Percentiles rank a stretch among this genome's conserved stretches.
Conservation (phyloP, 2,329 filamentous ascomycete genomes). For the Colletotrichum tropicale region DNA sequence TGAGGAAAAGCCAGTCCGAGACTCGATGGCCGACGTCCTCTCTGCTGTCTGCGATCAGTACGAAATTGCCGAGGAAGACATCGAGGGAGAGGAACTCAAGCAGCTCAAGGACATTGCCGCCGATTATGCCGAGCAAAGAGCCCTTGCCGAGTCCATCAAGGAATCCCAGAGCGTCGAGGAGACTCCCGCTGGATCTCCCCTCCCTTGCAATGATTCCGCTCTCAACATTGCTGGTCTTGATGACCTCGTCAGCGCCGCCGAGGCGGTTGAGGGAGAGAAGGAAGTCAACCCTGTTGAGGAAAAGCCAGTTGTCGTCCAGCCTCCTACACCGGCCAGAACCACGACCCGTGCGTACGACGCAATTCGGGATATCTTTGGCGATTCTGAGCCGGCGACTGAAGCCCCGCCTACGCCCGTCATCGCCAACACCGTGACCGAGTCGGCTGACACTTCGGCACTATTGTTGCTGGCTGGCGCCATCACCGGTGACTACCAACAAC, state of each 20-base stretch:
- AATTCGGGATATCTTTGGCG: constrained; percentile 43
- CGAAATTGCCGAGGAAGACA: constrained; percentile 35
- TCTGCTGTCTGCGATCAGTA: constrained; percentile 41
- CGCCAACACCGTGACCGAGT: not conserved
- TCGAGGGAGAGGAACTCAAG: constrained; percentile 36
- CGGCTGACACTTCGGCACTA: constrained; percentile 2
- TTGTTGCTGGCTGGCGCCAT: not conserved
- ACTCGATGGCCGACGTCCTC: constrained; percentile 33
- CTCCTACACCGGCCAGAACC: constrained; percentile 13
- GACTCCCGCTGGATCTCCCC: constrained; percentile 17
- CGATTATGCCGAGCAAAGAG: constrained; percentile 8
- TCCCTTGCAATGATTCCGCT: constrained; percentile 10
- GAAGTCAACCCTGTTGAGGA: not conserved
- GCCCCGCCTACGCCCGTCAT: constrained; percentile 6
- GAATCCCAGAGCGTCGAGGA: constrained; percentile 29
- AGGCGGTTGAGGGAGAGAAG: constrained; percentile 1
- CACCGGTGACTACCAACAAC: not conserved
- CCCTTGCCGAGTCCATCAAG: constrained; percentile 20
- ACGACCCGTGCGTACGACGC: constrained; percentile 30
- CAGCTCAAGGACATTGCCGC: constrained; percentile 30
- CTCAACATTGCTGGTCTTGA: constrained; percentile 12
- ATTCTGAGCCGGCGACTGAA: constrained; percentile 24
- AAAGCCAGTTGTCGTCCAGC: constrained; percentile 1
- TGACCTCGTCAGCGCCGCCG: constrained; percentile 6
- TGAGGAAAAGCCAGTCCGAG: constrained; percentile 4